Percentiles rank a stretch among this genome's conserved stretches.
phyloP scores from a whole-genome alignment of 176 grass and related monocot genomes.

The Areca catechu region DNA sequence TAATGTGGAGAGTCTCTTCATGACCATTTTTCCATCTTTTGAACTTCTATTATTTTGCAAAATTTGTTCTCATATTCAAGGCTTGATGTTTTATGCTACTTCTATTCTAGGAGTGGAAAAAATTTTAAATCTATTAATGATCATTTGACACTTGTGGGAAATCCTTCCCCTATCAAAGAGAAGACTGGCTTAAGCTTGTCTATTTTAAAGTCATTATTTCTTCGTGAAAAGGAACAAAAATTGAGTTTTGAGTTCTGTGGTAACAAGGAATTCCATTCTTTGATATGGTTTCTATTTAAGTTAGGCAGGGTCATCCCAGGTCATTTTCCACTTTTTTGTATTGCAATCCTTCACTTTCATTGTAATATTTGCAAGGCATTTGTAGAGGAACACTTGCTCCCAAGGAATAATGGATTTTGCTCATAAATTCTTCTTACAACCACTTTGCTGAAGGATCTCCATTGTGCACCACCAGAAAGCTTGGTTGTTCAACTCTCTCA shows the following conservation, averaged over 20 bases:
- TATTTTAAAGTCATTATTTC: constrained; percentile 86
- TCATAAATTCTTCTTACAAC: constrained; percentile 25
- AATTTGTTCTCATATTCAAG: too few relatives aligned
- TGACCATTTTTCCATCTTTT: too few relatives aligned
- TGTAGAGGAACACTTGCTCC: constrained; percentile 46
- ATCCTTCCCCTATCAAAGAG: constrained; percentile 52
- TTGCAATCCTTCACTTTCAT: constrained; percentile 21
- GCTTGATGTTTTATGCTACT: too few relatives aligned
- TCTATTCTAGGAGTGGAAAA: constrained; percentile 38
- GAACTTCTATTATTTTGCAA: too few relatives aligned
- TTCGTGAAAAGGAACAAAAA: constrained; percentile 78
- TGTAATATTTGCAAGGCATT: constrained; percentile 25
- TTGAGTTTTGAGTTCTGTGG: constrained; percentile 38
- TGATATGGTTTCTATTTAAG: constrained; percentile 55
- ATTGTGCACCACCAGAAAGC: constrained; percentile 82
- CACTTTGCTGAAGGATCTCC: constrained; percentile 47
- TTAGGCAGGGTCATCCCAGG: constrained; percentile 33
- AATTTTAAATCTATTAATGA: constrained; percentile 67
- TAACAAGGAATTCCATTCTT: constrained; percentile 70
- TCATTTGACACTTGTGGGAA: constrained; percentile 38
- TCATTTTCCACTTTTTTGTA: background rate
- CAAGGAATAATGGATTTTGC: constrained; percentile 20
- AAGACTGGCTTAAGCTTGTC: constrained; percentile 79
- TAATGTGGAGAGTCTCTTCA: too few relatives aligned
- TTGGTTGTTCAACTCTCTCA: constrained; percentile 66